These are phyloP conservation scores for Gnaphalium uliginosum DNA, from an alignment of 129 eudicot genomes.

Conservation along the genomic window DNA sequence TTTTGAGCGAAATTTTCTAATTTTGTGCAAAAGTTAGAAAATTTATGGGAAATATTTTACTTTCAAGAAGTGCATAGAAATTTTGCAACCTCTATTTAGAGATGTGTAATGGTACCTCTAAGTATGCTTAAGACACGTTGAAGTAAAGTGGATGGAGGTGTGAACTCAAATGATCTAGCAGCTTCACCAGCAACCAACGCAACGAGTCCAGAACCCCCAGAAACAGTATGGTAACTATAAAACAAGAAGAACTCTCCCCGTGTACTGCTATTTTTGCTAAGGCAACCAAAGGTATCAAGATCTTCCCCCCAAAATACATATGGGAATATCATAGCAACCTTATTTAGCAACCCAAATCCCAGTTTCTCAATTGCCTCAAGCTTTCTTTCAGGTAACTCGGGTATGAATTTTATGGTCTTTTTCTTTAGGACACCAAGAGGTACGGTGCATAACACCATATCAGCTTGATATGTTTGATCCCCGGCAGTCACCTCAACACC, in stretches of 20 bases:
- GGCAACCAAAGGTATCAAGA: constrained; percentile 88
- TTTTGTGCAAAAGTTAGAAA: neutral
- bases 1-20: no score
- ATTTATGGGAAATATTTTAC: neutral
- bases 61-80: neutral
- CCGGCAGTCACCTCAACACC: constrained; percentile 78
- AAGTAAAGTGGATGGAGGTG: constrained; percentile 61
- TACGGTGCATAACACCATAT: constrained; percentile 84
- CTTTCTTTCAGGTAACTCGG: constrained; percentile 77
- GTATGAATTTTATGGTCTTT: constrained; percentile 54
- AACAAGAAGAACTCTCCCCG: constrained; percentile 88
- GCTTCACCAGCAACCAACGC: constrained; percentile 97
- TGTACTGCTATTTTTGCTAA: constrained; percentile 45
- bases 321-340: constrained; percentile 62
- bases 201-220: constrained; percentile 85
- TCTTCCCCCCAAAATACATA: constrained; percentile 93
- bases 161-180: constrained; percentile 65
- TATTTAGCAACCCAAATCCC: constrained; percentile 89
- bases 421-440: constrained; percentile 90
- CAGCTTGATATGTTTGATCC: constrained; percentile 65
- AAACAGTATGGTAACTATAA: constrained; percentile 91
- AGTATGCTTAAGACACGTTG: constrained; percentile 72
- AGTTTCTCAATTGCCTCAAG: constrained; percentile 69
- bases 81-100: constrained; percentile 17
- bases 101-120: constrained; percentile 54